Conservation (phyloP, 2,329 filamentous ascomycete genomes). For the Ceratocystis huliohia region DNA sequence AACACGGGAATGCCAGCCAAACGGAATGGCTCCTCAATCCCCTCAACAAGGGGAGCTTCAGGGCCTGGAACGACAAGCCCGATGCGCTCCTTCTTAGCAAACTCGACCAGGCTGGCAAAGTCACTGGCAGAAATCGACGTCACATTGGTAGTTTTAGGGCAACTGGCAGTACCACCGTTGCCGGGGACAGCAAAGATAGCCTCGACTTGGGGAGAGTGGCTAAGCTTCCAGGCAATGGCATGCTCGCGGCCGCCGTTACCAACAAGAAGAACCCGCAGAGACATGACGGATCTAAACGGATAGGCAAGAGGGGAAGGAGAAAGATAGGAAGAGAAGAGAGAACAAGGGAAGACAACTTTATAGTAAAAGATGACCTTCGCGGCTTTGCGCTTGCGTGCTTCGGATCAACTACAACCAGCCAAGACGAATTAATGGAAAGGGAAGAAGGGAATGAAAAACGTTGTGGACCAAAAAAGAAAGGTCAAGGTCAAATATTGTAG, state of each 20-base stretch:
- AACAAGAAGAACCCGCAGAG: constrained; percentile 60
- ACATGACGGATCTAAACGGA: constrained; percentile 10
- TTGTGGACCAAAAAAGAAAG: not conserved
- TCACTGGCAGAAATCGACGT: constrained; percentile 56
- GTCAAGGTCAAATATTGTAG: not conserved
- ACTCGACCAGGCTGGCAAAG: constrained; percentile 61
- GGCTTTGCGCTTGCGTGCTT: constrained; percentile 8
- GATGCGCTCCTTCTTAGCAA: constrained; percentile 59
- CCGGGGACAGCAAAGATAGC: constrained; percentile 61
- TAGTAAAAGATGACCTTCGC: not conserved
- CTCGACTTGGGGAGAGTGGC: constrained; percentile 66
- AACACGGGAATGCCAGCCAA: constrained; percentile 65
- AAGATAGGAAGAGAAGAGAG: not conserved
- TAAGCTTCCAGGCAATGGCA: constrained; percentile 85
- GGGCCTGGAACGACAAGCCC: constrained; percentile 83
- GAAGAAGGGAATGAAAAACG: too few species aligned
- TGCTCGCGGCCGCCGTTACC: constrained; percentile 93
- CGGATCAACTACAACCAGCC: not conserved
- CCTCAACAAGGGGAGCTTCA: constrained; percentile 85
- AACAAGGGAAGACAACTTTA: not conserved
- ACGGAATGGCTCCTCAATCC: constrained; percentile 73
- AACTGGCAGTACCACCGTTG: constrained; percentile 72
- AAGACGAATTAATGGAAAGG: not conserved
- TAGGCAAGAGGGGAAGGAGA: not conserved
- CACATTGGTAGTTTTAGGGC: constrained; percentile 62